Percentiles rank a stretch among this genome's conserved stretches.
phyloP scores from a whole-genome alignment of 2,329 filamentous ascomycete species.

The Penicillium sp. region DNA sequence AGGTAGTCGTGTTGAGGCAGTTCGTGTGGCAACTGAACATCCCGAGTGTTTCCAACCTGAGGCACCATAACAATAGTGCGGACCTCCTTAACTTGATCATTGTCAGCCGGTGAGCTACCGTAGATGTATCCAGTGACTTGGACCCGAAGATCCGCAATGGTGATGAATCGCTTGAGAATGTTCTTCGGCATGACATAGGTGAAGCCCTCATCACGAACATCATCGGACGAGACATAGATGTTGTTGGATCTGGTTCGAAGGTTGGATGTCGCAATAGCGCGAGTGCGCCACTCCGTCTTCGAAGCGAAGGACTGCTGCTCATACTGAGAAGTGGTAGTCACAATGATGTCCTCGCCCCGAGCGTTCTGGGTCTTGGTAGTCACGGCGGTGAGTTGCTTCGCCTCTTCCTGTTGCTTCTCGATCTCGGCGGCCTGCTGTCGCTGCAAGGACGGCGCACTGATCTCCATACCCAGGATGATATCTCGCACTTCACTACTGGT shows the following conservation, averaged over 20 bases:
- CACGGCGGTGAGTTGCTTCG: slow-evolving; percentile 92
- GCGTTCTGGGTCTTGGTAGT: slow-evolving; percentile 98
- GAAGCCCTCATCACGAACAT: slow-evolving; percentile 84
- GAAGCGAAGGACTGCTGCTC: slow-evolving; percentile 97
- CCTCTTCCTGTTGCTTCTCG: slow-evolving; percentile 97
- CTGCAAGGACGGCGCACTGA: slow-evolving; percentile 95
- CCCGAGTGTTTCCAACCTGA: slow-evolving; percentile 89
- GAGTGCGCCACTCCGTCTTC: slow-evolving; percentile 97
- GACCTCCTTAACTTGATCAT: slow-evolving; percentile 95
- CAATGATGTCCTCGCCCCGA: slow-evolving; percentile 95
- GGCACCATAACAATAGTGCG: slow-evolving; percentile 96
- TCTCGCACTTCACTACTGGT: slow-evolving; percentile 97
- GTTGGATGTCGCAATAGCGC: slow-evolving; percentile 95
- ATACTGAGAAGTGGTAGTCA: slow-evolving; percentile 96
- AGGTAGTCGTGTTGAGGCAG: slow-evolving; percentile 92
- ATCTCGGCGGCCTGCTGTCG: slow-evolving; percentile 98
- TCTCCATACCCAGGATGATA: slow-evolving; percentile 99
- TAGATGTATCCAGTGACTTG: slow-evolving; percentile 97
- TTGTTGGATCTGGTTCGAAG: slow-evolving; percentile 92
- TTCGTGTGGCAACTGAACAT: slow-evolving; percentile 85
- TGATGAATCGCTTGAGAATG: slow-evolving; percentile 96
- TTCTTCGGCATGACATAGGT: slow-evolving; percentile 99
- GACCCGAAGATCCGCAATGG: slow-evolving; percentile 90
- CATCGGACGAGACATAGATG: slow-evolving; percentile 96
- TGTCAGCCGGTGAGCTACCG: slow-evolving; percentile 86